Percentiles rank a stretch among this genome's conserved stretches.
Conservation (phyloP, 2,329 filamentous ascomycete species). For the Hymenoscyphus repandus region DNA sequence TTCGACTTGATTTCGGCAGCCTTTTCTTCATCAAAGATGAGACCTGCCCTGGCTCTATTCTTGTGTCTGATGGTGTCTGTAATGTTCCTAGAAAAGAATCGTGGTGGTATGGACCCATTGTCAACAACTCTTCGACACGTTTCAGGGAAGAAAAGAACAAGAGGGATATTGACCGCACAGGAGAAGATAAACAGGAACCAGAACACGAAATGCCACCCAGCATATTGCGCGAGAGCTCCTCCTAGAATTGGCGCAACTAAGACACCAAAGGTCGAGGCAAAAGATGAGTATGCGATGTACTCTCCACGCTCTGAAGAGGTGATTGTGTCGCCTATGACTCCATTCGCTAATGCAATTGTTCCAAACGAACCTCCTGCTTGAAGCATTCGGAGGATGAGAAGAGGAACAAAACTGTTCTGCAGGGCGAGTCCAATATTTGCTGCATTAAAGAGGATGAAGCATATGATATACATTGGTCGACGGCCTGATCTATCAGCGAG, state of each 20-base stretch:
- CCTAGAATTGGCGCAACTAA: conserved; percentile 23
- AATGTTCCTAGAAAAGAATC: conserved; percentile 48
- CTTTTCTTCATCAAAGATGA: conserved; percentile 14
- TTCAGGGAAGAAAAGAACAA: conserved; percentile 42
- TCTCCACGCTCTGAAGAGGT: conserved; percentile 55
- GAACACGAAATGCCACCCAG: conserved; percentile 40
- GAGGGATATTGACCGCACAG: conserved; percentile 15
- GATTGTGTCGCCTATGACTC: conserved; percentile 58
- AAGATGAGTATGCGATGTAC: conserved; percentile 62
- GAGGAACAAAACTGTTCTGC: conserved; percentile 42
- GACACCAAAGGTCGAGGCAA: conserved; percentile 44
- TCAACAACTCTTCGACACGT: conserved; percentile 46
- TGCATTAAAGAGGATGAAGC: conserved; percentile 47
- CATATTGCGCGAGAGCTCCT: conserved; percentile 19
- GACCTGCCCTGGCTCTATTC: conserved; percentile 12
- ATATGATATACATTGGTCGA: conserved; percentile 48
- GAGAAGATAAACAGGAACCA: conserved; percentile 37
- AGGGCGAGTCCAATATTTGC: conserved; percentile 50
- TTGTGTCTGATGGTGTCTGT: conserved; percentile 35
- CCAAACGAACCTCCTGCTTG: conserved; percentile 52
- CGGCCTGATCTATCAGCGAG: conserved; percentile 50
- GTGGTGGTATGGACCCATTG: conserved; percentile 51
- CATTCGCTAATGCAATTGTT: conserved; percentile 52
- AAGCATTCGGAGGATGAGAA: conserved; percentile 49
- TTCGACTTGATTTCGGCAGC: conserved; percentile 30